These are phyloP conservation scores for Chamaenerion angustifolium DNA, from an alignment of 345 rosid species.

Conservation along the genomic window DNA sequence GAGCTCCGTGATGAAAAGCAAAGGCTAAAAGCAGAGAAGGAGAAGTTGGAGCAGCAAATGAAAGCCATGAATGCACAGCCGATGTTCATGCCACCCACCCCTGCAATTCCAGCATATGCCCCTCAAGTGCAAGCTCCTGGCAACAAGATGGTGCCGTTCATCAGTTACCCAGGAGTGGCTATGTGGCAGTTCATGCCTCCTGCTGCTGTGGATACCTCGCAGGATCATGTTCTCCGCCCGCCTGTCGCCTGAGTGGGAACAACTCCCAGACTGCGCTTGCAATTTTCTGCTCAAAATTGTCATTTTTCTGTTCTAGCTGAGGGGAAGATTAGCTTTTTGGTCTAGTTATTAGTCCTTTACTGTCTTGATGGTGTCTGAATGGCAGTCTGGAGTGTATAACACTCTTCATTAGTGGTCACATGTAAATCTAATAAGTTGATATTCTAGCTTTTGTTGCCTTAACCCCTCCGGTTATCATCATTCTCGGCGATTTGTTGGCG, in stretches of 20 bases:
- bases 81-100: constrained; percentile 41
- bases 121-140: constrained; percentile 78
- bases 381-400: neutral
- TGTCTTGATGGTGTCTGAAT: neutral
- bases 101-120: constrained; percentile 45
- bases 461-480: too few species aligned
- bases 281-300: neutral
- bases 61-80: constrained; percentile 54
- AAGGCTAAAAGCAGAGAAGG: constrained; percentile 46
- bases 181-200: constrained; percentile 99
- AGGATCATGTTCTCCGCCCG: constrained; percentile 89
- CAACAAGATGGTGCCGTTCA: constrained; percentile 80
- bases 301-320: constrained; percentile 1
- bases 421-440: constrained; percentile 32
- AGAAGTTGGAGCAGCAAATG: constrained; percentile 57
- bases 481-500: too few species aligned
- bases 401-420: neutral
- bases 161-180: constrained; percentile 87
- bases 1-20: constrained; percentile 72
- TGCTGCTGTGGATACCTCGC: constrained; percentile 85
- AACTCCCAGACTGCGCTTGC: neutral
- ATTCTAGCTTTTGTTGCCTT: constrained; percentile 7
- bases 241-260: constrained; percentile 58
- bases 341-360: neutral
- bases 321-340: constrained; percentile 2